phyloP scores from a whole-genome alignment of 495 filamentous ascomycete genomes.

The Penicillium mononematosum region DNA sequence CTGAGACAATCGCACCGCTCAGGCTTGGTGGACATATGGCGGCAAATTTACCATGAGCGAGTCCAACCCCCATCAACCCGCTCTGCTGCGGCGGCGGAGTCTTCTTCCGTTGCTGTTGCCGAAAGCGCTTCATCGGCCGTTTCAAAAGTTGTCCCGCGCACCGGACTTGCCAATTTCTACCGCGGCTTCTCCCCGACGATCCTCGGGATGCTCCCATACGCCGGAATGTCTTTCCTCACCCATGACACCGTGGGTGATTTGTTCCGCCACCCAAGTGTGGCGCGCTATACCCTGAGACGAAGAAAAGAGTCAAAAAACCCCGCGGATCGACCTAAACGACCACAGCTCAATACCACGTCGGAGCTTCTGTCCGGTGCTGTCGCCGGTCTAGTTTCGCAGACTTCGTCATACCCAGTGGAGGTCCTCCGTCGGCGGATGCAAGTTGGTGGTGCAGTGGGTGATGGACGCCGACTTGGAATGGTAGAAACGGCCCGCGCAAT shows the following conservation, averaged over 20 bases:
- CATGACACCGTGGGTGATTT: slow-evolving; percentile 85
- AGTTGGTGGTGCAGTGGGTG: slow-evolving; percentile 89
- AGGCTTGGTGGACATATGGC: slow-evolving; percentile 68
- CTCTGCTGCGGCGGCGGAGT: slow-evolving; percentile 24
- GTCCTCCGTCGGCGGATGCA: slow-evolving; percentile 93
- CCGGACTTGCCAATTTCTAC: slow-evolving; percentile 86
- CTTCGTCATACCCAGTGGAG: slow-evolving; percentile 88
- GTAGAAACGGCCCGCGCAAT: slow-evolving; percentile 74
- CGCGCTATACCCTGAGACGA: slow-evolving; percentile 60
- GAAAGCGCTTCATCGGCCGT: slow-evolving; percentile 38
- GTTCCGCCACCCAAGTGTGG: slow-evolving; percentile 63
- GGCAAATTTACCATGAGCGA: slow-evolving; percentile 79
- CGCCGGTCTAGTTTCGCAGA: slow-evolving; percentile 86
- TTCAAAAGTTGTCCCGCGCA: slow-evolving; percentile 51
- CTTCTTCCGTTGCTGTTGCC: slow-evolving; percentile 33
- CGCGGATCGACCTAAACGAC: slow-evolving; percentile 26
- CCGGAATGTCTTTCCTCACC: slow-evolving; percentile 94
- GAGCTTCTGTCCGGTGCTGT: slow-evolving; percentile 80
- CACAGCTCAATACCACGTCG: slow-evolving; percentile 64
- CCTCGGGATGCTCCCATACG: slow-evolving; percentile 93
- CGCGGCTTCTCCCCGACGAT: slow-evolving; percentile 89
- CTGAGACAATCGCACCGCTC: slow-evolving; percentile 64
- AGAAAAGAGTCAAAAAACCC: slow-evolving; percentile 42
- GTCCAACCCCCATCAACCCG: slow-evolving; percentile 33
- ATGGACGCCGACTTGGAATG: slow-evolving; percentile 75